A percentile compares a stretch with the other conserved stretches of the same genome.
Evolutionary conservation across 352 stramenopile genomes (phyloP).

Genomic region (Phytophthora rubi): DNA sequence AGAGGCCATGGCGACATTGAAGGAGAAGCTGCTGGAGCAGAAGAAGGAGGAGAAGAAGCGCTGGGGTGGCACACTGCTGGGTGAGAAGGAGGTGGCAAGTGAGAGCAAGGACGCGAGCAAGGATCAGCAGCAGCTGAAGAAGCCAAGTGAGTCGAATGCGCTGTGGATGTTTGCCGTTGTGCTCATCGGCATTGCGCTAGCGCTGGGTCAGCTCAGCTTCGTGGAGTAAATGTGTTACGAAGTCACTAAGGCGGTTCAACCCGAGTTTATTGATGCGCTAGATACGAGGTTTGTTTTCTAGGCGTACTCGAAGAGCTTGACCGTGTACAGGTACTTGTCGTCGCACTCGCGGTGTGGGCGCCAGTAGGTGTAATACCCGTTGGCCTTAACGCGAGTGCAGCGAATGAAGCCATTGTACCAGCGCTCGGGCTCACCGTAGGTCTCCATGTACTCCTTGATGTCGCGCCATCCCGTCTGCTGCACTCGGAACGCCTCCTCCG

Average conservation of each 20-base stretch:
- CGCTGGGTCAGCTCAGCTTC: conserved; percentile 43
- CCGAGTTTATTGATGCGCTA: conserved; percentile 20
- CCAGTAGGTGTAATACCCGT: conserved; percentile 88
- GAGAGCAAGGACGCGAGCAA: not conserved
- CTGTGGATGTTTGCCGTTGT: conserved; percentile 55
- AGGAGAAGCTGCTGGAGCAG: conserved; percentile 54
- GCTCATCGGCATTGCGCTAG: conserved; percentile 40
- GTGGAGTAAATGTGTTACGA: conserved; percentile 25
- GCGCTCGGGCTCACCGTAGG: conserved; percentile 72
- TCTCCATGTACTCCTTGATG: conserved; percentile 84
- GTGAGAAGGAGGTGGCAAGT: conserved; percentile 32
- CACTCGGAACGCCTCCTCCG: conserved; percentile 78
- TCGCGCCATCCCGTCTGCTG: conserved; percentile 79
- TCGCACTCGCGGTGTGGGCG: conserved; percentile 75
- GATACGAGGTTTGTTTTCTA: conserved; percentile 21
- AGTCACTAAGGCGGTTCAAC: not conserved
- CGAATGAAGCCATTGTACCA: conserved; percentile 81
- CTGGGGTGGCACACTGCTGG: conserved; percentile 68
- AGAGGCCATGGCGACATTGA: conserved; percentile 57
- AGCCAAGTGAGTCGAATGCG: conserved; percentile 20
- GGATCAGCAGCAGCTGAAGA: conserved; percentile 12
- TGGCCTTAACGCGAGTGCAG: conserved; percentile 83
- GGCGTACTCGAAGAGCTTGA: conserved; percentile 83
- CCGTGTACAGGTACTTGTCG: conserved; percentile 81
- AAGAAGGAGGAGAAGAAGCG: conserved; percentile 74